phyloP scores from a whole-genome alignment of 768 basidiomycete species.

The Calvatia gigantea region DNA sequence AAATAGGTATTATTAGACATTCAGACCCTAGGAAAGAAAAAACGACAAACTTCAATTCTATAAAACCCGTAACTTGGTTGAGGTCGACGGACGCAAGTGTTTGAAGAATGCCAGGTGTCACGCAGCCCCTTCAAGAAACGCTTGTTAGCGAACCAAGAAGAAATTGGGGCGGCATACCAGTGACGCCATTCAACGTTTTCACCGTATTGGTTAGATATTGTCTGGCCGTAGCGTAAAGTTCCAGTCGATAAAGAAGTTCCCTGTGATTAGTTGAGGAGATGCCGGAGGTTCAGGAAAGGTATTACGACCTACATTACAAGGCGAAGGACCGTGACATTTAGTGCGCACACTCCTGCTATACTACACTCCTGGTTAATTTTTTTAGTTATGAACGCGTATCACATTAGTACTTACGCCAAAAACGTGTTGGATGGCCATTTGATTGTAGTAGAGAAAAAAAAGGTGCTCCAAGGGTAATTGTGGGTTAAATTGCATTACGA shows the following conservation, averaged over 20 bases:
- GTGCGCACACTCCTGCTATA: constrained; percentile 71
- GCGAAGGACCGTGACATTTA: constrained; percentile 61
- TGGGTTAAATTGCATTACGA: not conserved
- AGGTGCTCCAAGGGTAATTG: not conserved
- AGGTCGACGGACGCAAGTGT: constrained; percentile 42
- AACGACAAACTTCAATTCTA: constrained; percentile 41
- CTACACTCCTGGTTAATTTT: constrained; percentile 30
- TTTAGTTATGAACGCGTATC: not conserved
- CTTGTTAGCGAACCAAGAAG: not conserved
- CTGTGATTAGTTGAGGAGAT: constrained; percentile 1
- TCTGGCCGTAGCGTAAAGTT: constrained; percentile 62
- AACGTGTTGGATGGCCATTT: constrained; percentile 10
- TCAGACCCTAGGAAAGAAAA: not conserved
- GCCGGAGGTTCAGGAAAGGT: not conserved
- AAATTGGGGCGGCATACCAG: constrained; percentile 43
- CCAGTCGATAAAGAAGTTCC: constrained; percentile 53
- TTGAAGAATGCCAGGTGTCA: constrained; percentile 53
- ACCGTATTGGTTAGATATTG: constrained; percentile 40
- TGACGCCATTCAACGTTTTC: constrained; percentile 75
- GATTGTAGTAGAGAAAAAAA: not conserved
- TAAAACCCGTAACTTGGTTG: constrained; percentile 47
- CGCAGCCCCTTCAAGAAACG: constrained; percentile 56
- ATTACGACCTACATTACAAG: constrained; percentile 42
- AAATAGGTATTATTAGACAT: not conserved
- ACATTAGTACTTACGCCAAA: constrained; percentile 4